A percentile compares a stretch with the other conserved stretches of the same genome.
phyloP scores from a whole-genome alignment of 2,329 filamentous ascomycete species.

The Trichothecium roseum region DNA sequence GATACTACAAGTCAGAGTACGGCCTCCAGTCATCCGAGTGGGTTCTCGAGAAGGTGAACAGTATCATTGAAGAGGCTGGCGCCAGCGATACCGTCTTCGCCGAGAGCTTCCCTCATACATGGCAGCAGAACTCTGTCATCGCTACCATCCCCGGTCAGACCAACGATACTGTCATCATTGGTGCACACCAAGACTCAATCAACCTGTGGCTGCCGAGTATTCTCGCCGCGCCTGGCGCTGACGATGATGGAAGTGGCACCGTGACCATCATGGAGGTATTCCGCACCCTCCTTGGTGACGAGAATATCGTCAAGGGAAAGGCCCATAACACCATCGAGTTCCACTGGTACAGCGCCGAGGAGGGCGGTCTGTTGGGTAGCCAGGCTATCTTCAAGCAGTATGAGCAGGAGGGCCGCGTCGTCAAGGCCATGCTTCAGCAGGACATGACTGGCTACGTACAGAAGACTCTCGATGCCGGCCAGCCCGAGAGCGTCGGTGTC shows the following conservation, averaged over 20 bases:
- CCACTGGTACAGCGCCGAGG: constrained; percentile 91
- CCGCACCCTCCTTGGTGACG: constrained; percentile 65
- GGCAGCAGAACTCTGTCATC: constrained; percentile 86
- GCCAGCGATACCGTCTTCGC: constrained; percentile 60
- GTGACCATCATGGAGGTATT: constrained; percentile 93
- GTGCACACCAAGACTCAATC: constrained; percentile 90
- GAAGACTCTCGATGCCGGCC: constrained; percentile 70
- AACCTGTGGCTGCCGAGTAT: constrained; percentile 83
- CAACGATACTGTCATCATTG: constrained; percentile 76
- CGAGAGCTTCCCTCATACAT: constrained; percentile 67
- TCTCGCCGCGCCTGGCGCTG: constrained; percentile 80
- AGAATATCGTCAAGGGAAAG: constrained; percentile 59
- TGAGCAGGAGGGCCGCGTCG: constrained; percentile 57
- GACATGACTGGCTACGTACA: constrained; percentile 93
- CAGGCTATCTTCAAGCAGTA: constrained; percentile 84
- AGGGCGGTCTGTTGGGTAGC: constrained; percentile 76
- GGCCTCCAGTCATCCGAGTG: constrained; percentile 81
- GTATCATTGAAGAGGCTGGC: constrained; percentile 60
- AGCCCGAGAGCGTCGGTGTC: constrained; percentile 78
- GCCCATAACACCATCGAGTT: constrained; percentile 86
- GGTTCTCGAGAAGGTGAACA: constrained; percentile 66
- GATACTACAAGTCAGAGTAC: constrained; percentile 70
- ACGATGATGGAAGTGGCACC: constrained; percentile 87
- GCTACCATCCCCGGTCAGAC: constrained; percentile 80
- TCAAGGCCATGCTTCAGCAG: constrained; percentile 97